Evolutionary conservation across 345 rosid species (phyloP).

Genomic region (Raphanus raphanistrum): DNA sequence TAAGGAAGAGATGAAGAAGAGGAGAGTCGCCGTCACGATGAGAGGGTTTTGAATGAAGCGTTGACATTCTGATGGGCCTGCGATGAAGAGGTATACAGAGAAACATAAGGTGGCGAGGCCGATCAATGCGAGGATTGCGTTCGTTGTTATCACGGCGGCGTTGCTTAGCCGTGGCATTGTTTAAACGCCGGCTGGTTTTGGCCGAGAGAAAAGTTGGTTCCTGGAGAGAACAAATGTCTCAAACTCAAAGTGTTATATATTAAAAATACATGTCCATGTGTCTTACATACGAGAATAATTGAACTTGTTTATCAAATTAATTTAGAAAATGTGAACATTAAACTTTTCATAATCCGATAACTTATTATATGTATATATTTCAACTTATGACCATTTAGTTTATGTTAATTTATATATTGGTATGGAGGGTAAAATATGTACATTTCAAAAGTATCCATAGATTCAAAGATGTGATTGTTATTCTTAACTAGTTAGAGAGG

Average conservation of each 20-base stretch:
- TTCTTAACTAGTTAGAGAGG: not conserved
- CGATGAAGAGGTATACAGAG: slow-evolving; percentile 28
- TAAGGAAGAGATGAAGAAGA: slow-evolving; percentile 37
- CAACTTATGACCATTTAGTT: not conserved
- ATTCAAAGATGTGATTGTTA: not conserved
- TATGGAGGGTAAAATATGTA: not conserved
- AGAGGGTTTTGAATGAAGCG: slow-evolving; percentile 39
- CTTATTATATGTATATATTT: not conserved
- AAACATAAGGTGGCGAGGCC: slow-evolving; percentile 33
- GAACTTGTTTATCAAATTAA: not conserved
- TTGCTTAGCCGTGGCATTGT: slow-evolving; percentile 41
- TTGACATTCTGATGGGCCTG: slow-evolving; percentile 40
- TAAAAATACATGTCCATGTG: not conserved
- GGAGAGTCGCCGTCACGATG: slow-evolving; percentile 26
- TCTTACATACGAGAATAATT: slow-evolving; percentile 11
- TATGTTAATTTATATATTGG: not conserved
- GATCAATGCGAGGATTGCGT: slow-evolving; percentile 33
- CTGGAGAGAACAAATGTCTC: slow-evolving; percentile 13
- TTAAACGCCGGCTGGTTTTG: not conserved
- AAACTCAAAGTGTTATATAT: not conserved
- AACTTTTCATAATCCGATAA: not conserved
- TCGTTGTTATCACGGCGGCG: slow-evolving; percentile 37
- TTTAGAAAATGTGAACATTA: not conserved
- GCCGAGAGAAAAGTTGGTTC: not conserved
- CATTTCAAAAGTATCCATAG: not conserved